Percentiles rank a stretch among this genome's conserved stretches.
Conservation (phyloP, 257 asterid genomes). For the Jacaranda mimosifolia region DNA sequence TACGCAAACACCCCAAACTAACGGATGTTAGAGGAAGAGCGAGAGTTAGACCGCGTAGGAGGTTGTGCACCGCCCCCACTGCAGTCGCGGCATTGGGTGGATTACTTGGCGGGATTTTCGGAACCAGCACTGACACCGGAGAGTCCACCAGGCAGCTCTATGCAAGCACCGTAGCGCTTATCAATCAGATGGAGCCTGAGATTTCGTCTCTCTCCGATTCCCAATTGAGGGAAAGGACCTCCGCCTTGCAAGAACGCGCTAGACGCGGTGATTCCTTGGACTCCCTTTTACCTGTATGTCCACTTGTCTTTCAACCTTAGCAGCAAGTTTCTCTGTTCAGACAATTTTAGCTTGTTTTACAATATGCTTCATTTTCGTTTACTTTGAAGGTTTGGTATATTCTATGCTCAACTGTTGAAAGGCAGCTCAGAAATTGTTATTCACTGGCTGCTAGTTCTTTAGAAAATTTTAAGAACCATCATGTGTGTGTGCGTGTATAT, state of each 20-base stretch:
- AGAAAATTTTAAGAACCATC: neutral
- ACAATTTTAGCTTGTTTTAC: neutral
- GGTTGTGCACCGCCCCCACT: conserved; percentile 16
- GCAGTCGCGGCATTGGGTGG: conserved; percentile 83
- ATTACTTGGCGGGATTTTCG: conserved; percentile 85
- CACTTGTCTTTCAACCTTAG: conserved; percentile 11
- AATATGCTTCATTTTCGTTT: neutral
- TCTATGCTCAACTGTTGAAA: neutral
- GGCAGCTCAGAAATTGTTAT: neutral
- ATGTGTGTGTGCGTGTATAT: too few relatives aligned
- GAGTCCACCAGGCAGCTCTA: conserved; percentile 82
- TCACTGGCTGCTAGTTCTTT: neutral
- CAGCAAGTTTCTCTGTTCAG: conserved; percentile 1
- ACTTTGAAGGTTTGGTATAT: neutral
- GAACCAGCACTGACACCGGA: conserved; percentile 69
- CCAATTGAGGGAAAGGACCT: conserved; percentile 79
- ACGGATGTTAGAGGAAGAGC: conserved; percentile 32
- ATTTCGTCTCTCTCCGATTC: conserved; percentile 82
- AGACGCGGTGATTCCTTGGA: conserved; percentile 73
- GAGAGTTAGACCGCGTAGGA: conserved; percentile 34
- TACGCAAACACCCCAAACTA: conserved; percentile 26
- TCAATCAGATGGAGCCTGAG: conserved; percentile 76
- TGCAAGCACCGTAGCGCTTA: conserved; percentile 61
- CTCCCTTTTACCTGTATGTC: conserved; percentile 86
- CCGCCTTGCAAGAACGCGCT: conserved; percentile 71